Evolutionary conservation across 2,329 filamentous ascomycete species (phyloP), one percentile per base, ranked within the genome.

Genomic region (Clarireedia homoeocarpa): DNA sequence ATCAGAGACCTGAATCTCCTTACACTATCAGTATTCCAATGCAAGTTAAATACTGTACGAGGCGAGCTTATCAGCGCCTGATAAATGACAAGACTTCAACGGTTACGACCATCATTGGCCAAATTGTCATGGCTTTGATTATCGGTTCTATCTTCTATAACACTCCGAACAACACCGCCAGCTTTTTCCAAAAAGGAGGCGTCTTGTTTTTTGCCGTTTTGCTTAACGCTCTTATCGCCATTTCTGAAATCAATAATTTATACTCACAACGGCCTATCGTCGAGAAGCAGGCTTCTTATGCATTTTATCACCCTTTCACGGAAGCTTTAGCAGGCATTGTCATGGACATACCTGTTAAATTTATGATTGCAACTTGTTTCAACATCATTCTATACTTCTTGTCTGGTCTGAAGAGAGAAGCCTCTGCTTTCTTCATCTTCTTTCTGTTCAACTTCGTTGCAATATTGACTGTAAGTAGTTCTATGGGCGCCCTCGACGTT

Each of bases 381-480:
- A 95, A 96, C 68, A 50, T 90, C 44, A 79, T 83, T 1, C 72
- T 96, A 2, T 96, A 96, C 73, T 96, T 96, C 71, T 85, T 96
- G 82, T 86, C 88, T 0, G 87, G 91, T 60, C 74, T 96, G 40
- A 81, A 88, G 55, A 80, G 89, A 53, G 84, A 87, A 62, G 75
- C 88, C 0, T 87, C 85, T 1, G 74, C 85, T 0, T 96, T 94
- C 76, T 96, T 96, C 77, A 88, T 90, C 74, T 95, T 90, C 78
- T 30, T 66, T 6, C 38, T 66, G 10, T 65, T 69, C 48, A 62
- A 59, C 1, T 69, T 69, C 56, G 48, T 62, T 40, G 55, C 61
- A 26, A 64, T 59, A 9, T 26, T 69, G 44, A 79, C 81, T 34
- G 30, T 34, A 34, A 34, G 30, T 34, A 12, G 12, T 34, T 12